Conservation (phyloP, 2,329 filamentous ascomycete species). For the Venturia carpophila region DNA sequence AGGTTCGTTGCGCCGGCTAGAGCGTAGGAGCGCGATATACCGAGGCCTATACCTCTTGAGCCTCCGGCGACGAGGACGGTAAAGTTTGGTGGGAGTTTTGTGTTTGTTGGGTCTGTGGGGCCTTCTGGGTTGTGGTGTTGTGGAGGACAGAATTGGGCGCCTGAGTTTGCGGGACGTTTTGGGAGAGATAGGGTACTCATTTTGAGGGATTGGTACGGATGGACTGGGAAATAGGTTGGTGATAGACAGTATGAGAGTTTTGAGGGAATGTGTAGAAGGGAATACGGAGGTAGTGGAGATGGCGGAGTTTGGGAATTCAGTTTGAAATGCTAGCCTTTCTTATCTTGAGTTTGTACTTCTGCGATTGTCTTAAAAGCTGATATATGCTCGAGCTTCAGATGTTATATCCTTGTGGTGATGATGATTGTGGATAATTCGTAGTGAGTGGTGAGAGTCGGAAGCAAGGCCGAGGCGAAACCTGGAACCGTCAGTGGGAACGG, state of each 20-base stretch:
- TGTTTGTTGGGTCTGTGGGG: slow-evolving; percentile 12
- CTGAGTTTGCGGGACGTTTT: slow-evolving; percentile 8
- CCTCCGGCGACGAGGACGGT: slow-evolving; percentile 17
- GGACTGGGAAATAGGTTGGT: not conserved
- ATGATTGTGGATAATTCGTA: not conserved
- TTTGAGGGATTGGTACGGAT: not conserved
- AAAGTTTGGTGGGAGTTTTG: slow-evolving; percentile 14
- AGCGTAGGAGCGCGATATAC: slow-evolving; percentile 12
- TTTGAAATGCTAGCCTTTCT: not conserved
- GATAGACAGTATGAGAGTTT: not conserved
- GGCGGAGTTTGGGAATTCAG: not conserved
- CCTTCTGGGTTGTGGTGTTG: slow-evolving; percentile 10
- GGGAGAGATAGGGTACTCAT: not conserved
- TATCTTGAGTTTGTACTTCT: not conserved
- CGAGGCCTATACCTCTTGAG: slow-evolving; percentile 17
- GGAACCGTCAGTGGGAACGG: no score
- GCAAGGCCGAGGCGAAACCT: not conserved
- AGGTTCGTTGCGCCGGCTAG: slow-evolving; percentile 9
- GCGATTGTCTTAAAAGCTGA: not conserved
- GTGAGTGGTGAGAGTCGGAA: not conserved
- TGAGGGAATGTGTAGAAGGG: not conserved
- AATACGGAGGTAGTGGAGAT: slow-evolving; percentile 2
- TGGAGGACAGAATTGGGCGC: slow-evolving; percentile 6
- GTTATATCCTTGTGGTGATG: not conserved
- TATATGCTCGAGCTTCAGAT: not conserved